These are phyloP conservation scores for Penicillium sp. DNA, from an alignment of 2,329 filamentous ascomycete genomes.

Conservation along the genomic window DNA sequence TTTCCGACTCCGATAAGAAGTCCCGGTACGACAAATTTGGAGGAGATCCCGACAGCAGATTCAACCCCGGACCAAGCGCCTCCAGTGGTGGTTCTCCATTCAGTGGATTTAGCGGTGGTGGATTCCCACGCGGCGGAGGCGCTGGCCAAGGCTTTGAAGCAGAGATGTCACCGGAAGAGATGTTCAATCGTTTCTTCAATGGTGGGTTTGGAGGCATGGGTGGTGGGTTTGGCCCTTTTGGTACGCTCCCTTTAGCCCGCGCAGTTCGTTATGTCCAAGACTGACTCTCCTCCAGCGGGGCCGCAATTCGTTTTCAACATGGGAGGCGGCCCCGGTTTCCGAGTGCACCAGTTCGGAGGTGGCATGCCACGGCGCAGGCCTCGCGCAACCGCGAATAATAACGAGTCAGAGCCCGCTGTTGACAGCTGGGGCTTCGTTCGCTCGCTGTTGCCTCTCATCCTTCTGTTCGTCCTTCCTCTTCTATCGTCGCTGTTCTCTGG, in stretches of 20 bases:
- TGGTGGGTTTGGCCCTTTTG: constrained; percentile 54
- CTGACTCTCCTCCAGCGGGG: constrained; percentile 52
- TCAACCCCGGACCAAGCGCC: constrained; percentile 58
- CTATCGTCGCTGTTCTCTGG: constrained; percentile 75
- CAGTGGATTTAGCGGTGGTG: constrained; percentile 49
- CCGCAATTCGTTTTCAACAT: constrained; percentile 95
- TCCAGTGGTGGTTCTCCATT: constrained; percentile 46
- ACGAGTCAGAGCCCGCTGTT: constrained; percentile 53
- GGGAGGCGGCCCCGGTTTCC: constrained; percentile 84
- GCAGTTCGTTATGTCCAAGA: neutral
- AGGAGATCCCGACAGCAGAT: constrained; percentile 87
- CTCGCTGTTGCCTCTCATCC: constrained; percentile 81
- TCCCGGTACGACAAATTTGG: constrained; percentile 85
- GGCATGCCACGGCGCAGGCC: constrained; percentile 74
- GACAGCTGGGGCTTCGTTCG: constrained; percentile 60
- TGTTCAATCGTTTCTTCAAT: constrained; percentile 96
- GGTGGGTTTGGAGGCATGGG: constrained; percentile 59
- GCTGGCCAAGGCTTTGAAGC: constrained; percentile 74
- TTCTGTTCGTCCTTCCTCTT: constrained; percentile 84
- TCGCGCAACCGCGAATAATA: constrained; percentile 57
- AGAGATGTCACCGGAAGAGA: constrained; percentile 92
- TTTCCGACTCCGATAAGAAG: constrained; percentile 93
- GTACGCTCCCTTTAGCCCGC: constrained; percentile 43
- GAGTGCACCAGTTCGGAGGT: constrained; percentile 95
- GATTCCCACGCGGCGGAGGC: constrained; percentile 49